phyloP scores from a whole-genome alignment of 73 alveolate species.

The Blepharisma japonicum region DNA sequence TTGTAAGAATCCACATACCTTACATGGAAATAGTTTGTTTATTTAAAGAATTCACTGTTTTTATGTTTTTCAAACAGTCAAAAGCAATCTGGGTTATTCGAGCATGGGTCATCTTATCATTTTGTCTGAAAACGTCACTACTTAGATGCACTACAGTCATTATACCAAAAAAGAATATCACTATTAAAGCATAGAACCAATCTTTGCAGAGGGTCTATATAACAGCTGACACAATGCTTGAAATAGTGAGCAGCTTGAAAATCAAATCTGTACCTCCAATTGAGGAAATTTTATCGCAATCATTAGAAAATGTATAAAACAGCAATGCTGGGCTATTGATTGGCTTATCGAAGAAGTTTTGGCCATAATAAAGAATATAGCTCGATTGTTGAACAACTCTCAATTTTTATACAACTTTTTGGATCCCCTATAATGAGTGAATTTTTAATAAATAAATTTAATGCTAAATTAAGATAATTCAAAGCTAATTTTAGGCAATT shows the following conservation, averaged over 20 bases:
- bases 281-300: constrained; percentile 28
- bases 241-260: background rate
- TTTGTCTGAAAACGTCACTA: constrained; percentile 21
- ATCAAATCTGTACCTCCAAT: background rate
- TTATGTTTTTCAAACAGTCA: constrained; percentile 51
- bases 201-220: background rate
- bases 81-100: constrained; percentile 52
- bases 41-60: constrained; percentile 54
- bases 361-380: constrained; percentile 36
- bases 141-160: constrained; percentile 22
- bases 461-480: too few species aligned
- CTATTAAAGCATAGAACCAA: background rate
- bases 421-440: too few species aligned
- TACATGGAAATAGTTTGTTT: constrained; percentile 33
- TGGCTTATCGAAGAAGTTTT: constrained; percentile 40
- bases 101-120: background rate
- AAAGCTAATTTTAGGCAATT: too few species aligned
- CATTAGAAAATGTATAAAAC: constrained; percentile 29
- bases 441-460: too few species aligned
- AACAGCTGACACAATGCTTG: background rate
- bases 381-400: too few species aligned
- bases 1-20: constrained; percentile 27
- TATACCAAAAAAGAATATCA: constrained; percentile 9
- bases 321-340: constrained; percentile 33
- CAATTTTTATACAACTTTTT: too few species aligned